Evolutionary conservation across 2,329 filamentous ascomycete species (phyloP).

Genomic region (Aspergillus costaricaensis): DNA sequence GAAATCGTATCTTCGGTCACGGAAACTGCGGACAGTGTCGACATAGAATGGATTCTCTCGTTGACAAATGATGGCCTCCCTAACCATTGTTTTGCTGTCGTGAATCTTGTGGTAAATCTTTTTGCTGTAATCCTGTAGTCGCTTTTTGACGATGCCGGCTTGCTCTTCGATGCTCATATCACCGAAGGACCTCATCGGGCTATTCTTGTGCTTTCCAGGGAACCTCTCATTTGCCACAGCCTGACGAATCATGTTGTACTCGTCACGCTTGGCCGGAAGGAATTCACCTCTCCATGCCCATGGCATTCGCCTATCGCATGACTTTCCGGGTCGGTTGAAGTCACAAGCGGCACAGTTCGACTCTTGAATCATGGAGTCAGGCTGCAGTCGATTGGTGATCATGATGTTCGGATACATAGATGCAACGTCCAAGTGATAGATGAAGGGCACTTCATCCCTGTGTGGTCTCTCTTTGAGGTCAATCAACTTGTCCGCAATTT

Average conservation of each 20-base stretch:
- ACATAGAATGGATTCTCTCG: constrained; percentile 98
- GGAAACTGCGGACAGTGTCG: constrained; percentile 91
- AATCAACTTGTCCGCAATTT: constrained; percentile 72
- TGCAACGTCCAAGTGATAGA: constrained; percentile 97
- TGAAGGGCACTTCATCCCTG: constrained; percentile 79
- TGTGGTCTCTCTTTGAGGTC: constrained; percentile 81
- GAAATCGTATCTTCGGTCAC: constrained; percentile 96
- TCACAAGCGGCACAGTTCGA: constrained; percentile 96
- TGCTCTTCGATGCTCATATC: constrained; percentile 83
- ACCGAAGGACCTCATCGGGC: constrained; percentile 72
- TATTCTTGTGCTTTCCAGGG: constrained; percentile 73
- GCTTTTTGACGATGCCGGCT: constrained; percentile 75
- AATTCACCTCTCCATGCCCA: constrained; percentile 99
- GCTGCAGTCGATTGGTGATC: constrained; percentile 97
- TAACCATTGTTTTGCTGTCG: constrained; percentile 85
- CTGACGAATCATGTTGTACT: constrained; percentile 98
- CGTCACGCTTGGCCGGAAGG: constrained; percentile 89
- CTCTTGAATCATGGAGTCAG: constrained; percentile 98
- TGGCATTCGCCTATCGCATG: constrained; percentile 88
- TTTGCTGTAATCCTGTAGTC: constrained; percentile 88
- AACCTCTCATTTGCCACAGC: constrained; percentile 91
- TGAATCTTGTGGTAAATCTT: constrained; percentile 99
- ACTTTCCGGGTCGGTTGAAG: constrained; percentile 96
- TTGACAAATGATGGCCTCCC: constrained; percentile 97
- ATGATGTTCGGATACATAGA: constrained; percentile 99